These are phyloP conservation scores for Saccharum officinarum DNA, from an alignment of 176 grass and related monocot genomes.

Conservation along the genomic window DNA sequence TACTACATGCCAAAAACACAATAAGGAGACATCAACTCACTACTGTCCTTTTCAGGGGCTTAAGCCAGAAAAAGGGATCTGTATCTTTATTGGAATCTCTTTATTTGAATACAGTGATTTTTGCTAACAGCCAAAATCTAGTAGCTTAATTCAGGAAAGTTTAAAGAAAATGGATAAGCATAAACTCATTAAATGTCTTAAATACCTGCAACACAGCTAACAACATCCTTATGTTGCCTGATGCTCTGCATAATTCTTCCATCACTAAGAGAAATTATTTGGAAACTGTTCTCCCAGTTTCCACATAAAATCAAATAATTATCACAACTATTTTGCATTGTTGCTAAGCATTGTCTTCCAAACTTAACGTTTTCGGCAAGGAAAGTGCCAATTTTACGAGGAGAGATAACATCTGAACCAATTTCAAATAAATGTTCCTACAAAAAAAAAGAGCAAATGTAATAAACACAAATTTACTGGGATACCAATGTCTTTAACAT, in stretches of 20 bases:
- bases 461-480: conserved; percentile 12
- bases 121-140: conserved; percentile 16
- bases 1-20: conserved; percentile 1
- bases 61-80: background rate
- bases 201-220: conserved; percentile 90
- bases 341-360: conserved; percentile 75
- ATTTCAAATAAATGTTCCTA: conserved; percentile 93
- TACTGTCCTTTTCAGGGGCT: conserved; percentile 19
- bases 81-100: background rate
- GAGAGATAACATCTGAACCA: conserved; percentile 82
- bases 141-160: conserved; percentile 28
- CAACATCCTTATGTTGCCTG: conserved; percentile 95
- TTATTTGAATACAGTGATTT: background rate
- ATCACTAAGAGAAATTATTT: conserved; percentile 90
- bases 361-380: conserved; percentile 89
- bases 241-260: conserved; percentile 95
- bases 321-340: conserved; percentile 77
- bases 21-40: conserved; percentile 8
- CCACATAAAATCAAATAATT: conserved; percentile 95
- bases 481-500: background rate
- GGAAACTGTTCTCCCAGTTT: conserved; percentile 99
- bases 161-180: conserved; percentile 22
- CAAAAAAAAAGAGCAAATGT: conserved; percentile 35
- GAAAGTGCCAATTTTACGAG: conserved; percentile 78
- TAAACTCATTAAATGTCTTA: conserved; percentile 15